phyloP scores from a whole-genome alignment of 148 eudicot genomes.

The Camellia sinensis region DNA sequence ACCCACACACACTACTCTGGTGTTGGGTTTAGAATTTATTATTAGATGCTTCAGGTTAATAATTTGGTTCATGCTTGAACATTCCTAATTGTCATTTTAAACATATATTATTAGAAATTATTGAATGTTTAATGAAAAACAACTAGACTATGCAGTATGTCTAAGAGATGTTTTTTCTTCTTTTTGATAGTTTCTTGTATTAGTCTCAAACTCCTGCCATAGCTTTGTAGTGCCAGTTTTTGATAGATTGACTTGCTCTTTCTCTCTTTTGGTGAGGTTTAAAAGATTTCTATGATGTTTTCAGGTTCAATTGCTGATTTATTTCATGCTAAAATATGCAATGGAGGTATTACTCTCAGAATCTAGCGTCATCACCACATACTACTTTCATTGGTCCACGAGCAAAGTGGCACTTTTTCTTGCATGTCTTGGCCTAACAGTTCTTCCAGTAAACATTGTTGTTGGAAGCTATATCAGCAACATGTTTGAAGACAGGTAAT shows the following conservation, averaged over 20 bases:
- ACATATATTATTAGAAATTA: no score
- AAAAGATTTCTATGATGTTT: constrained; percentile 14
- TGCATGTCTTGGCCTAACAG: constrained; percentile 73
- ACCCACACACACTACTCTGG: no score
- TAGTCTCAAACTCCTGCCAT: no score
- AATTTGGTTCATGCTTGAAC: no score
- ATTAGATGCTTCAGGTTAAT: no score
- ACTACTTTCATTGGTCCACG: constrained; percentile 78
- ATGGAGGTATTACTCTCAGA: constrained; percentile 85
- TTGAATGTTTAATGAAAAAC: not conserved
- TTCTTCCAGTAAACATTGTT: constrained; percentile 71
- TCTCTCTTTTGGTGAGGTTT: no score
- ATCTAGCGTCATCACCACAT: constrained; percentile 75
- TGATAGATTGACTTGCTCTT: no score
- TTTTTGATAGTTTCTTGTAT: no score
- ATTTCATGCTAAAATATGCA: constrained; percentile 83
- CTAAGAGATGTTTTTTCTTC: not conserved
- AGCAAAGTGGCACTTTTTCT: constrained; percentile 76
- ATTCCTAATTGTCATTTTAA: no score
- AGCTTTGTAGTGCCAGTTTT: no score
- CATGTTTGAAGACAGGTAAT: constrained; percentile 87
- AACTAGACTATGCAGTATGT: not conserved
- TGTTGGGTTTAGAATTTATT: no score
- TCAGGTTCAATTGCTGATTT: constrained; percentile 87
- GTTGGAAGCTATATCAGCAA: constrained; percentile 90